These are phyloP conservation scores for Xylariales sp. DNA, from an alignment of 2,329 filamentous ascomycete species.

Conservation along the genomic window DNA sequence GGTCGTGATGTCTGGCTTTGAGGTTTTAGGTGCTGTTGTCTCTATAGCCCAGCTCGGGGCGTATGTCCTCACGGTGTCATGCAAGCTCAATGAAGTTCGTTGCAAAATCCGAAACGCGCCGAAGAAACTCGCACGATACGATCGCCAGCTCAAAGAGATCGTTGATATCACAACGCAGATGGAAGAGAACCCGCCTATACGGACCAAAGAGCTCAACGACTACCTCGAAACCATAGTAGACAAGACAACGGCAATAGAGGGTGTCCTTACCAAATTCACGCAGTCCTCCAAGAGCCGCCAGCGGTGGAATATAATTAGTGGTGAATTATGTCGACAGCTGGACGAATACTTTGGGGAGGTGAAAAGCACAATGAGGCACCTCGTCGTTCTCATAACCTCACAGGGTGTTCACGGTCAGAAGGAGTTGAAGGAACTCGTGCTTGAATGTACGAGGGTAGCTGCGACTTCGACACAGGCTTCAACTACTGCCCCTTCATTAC, in stretches of 20 bases:
- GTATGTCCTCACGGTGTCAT: constrained; percentile 14
- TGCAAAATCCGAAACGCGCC: constrained; percentile 3
- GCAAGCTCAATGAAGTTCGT: constrained; percentile 15
- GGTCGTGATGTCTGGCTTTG: constrained; percentile 13
- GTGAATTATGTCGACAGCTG: constrained; percentile 2
- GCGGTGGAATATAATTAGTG: constrained; percentile 8
- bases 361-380: constrained; percentile 2
- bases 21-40: constrained; percentile 7
- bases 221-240: background rate
- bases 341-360: constrained; percentile 13
- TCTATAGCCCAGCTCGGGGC: constrained; percentile 8
- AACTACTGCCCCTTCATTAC: background rate
- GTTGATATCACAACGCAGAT: background rate
- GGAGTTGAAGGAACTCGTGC: constrained; percentile 12
- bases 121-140: constrained; percentile 1
- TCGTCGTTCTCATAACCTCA: background rate
- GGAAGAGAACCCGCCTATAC: background rate
- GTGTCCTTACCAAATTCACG: background rate
- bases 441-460: background rate
- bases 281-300: background rate
- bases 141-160: background rate
- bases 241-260: background rate
- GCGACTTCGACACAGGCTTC: background rate
- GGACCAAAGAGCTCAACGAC: background rate
- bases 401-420: constrained; percentile 6